Base-by-base conservation (phyloP, 1,284 basidiomycete species). In the Hemileia vastatrix region DNA sequence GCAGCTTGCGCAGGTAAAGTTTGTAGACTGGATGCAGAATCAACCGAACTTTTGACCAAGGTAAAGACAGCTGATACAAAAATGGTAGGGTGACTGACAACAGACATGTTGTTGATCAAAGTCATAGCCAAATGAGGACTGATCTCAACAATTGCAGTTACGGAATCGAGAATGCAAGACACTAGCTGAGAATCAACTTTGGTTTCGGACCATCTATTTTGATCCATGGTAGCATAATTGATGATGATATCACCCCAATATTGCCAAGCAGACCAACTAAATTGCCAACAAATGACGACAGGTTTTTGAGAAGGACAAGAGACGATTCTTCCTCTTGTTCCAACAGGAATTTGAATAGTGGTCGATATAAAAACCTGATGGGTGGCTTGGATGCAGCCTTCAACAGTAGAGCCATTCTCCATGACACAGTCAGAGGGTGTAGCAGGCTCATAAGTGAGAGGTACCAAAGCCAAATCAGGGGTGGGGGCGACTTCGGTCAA, bases 381-480 rank as follows among this genome's bases (percentile, higher is more conserved):
- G 9, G 59, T 62, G 24, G 59, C 59, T 55, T 54, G 48, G n/a
- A 62, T 45, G 52, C 59, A 62, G 33, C 59, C 59, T 36, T 62
- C 49, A 27, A n/a, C n/a, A n/a, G n/a, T n/a, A n/a, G n/a, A n/a
- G n/a, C n/a, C n/a, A n/a, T n/a, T n/a, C n/a, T n/a, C n/a, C n/a
- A n/a, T n/a, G n/a, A n/a, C n/a, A n/a, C n/a, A n/a, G n/a, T n/a
- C n/a, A n/a, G n/a, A n/a, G n/a, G n/a, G n/a, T n/a, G n/a, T n/a
- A n/a, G n/a, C n/a, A n/a, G n/a, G n/a, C n/a, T n/a, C n/a, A n/a
- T n/a, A n/a, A n/a, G n/a, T n/a, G n/a, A n/a, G n/a, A n/a, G n/a
- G n/a, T n/a, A n/a, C n/a, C n/a, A n/a, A n/a, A n/a, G n/a, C n/a
- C n/a, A n/a, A n/a, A n/a, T n/a, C n/a, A n/a, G n/a, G n/a, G n/a